These are phyloP conservation scores for Rhodofomes roseus DNA, from an alignment of 1,284 basidiomycete genomes.

Conservation along the genomic window DNA sequence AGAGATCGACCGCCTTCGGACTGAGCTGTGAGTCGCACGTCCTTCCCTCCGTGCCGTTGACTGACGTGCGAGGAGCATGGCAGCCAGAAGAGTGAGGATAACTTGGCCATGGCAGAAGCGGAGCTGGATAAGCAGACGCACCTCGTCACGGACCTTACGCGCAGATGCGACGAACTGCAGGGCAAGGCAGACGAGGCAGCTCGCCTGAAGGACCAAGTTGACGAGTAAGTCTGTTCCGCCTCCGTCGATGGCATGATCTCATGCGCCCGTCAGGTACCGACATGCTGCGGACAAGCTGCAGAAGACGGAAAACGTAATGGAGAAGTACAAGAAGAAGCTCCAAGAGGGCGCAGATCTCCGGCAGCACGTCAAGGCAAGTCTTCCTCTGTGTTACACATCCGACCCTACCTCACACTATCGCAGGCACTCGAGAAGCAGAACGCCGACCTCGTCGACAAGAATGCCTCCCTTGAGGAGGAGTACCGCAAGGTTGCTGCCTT, in stretches of 20 bases:
- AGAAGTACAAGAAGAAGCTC: slow-evolving; percentile 98
- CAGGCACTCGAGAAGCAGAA: slow-evolving; percentile 92
- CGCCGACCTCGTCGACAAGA: slow-evolving; percentile 86
- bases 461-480: slow-evolving; percentile 88
- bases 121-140: slow-evolving; percentile 76
- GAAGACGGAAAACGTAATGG: slow-evolving; percentile 96
- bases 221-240: slow-evolving; percentile 64
- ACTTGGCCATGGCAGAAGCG: slow-evolving; percentile 73
- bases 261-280: slow-evolving; percentile 53
- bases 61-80: slow-evolving; percentile 30
- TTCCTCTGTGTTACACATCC: slow-evolving; percentile 2
- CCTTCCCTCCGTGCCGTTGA: not conserved
- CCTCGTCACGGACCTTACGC: slow-evolving; percentile 69
- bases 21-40: slow-evolving; percentile 67
- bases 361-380: slow-evolving; percentile 74
- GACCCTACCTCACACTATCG: not conserved
- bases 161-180: slow-evolving; percentile 82
- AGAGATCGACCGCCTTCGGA: slow-evolving; percentile 77
- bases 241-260: not conserved
- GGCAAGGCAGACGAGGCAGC: slow-evolving; percentile 71
- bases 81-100: slow-evolving; percentile 90
- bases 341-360: slow-evolving; percentile 91
- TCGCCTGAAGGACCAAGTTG: slow-evolving; percentile 87
- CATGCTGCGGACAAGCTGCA: slow-evolving; percentile 89
- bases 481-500: slow-evolving; percentile 83